phyloP scores from a whole-genome alignment of 148 eudicot genomes.

The Gaultheria prostrata region DNA sequence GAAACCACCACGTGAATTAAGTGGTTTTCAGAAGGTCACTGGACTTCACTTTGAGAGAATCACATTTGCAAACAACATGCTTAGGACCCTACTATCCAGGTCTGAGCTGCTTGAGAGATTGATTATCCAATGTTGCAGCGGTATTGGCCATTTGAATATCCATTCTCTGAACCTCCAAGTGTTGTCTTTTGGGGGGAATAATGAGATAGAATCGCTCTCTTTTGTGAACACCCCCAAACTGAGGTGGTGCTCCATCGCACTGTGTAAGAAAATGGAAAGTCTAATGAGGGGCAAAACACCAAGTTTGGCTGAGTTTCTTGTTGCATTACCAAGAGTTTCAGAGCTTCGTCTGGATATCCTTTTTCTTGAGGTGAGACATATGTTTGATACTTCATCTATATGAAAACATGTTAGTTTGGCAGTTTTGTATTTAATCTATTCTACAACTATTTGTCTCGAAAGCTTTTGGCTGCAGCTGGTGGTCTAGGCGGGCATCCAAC shows the following conservation, averaged over 20 bases:
- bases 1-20: not conserved
- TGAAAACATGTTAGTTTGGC: not conserved
- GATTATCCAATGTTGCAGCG: not conserved
- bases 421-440: not conserved
- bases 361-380: not conserved
- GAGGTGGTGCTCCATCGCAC: not conserved
- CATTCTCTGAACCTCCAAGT: not conserved
- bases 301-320: not conserved
- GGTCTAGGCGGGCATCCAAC: not conserved
- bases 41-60: not conserved
- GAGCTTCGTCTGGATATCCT: not conserved
- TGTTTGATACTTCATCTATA: not conserved
- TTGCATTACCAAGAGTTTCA: not conserved
- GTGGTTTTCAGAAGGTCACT: not conserved
- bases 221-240: not conserved
- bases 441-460: not conserved
- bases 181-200: fast-evolving
- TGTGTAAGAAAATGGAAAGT: not conserved
- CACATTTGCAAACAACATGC: not conserved
- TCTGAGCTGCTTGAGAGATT: not conserved
- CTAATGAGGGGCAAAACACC: too few relatives aligned
- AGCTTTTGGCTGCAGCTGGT: slow-evolving; percentile 12
- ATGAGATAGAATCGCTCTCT: not conserved
- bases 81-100: not conserved
- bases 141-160: slow-evolving; percentile 1